Base-by-base conservation (phyloP, 305 asterid species). In the Solanum hybrid region DNA sequence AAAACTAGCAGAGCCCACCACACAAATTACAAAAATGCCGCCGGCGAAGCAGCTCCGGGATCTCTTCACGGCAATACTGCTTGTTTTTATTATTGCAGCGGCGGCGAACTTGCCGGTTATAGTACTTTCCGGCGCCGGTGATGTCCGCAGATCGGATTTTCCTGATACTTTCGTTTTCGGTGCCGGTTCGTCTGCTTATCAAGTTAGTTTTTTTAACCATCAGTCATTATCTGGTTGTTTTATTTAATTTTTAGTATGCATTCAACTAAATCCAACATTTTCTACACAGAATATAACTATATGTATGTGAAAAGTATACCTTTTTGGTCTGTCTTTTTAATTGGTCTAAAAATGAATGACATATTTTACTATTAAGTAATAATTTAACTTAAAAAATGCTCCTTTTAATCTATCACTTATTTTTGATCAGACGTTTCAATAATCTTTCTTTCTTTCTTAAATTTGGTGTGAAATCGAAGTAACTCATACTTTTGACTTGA, bases 181-280 rank as follows among this genome's bases (percentile, higher is more conserved):
- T 66, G 87, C 91, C 2, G 91, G 93, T 5, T 45, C 90, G 72
- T 90, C 93, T 22, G 89, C 93, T 15, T 91, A 90, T 88, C 93
- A 91, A 66, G 93, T 91, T 15, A 29, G 89, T 19, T 12, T 27
- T 13, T 13, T 5, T 6, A 13, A 29, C 6, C 22, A 32, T 17
- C 81, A 19, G 1, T 3, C 7, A 76, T 76, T 32, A 17, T 76
- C 4, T 76, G 42, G 5, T 12, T 32, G 42, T 76, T 32, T 45
- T 73, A 56, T 7, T 15, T 71, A 13, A 8, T 32, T 32, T 13
- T 29, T 29, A 12, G 35, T 3, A 27, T 27, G 22, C 10, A 73
- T 26, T 69, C 32, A 69, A 29, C 11, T 73, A 9, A 31, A 31
- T 31, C 12, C 24, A 14, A 4, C 5, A 76, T 32, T 76, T 66